Evolutionary conservation across 768 basidiomycete species (phyloP), one percentile per base, ranked within the genome.

Genomic region (Calocera viscosa): DNA sequence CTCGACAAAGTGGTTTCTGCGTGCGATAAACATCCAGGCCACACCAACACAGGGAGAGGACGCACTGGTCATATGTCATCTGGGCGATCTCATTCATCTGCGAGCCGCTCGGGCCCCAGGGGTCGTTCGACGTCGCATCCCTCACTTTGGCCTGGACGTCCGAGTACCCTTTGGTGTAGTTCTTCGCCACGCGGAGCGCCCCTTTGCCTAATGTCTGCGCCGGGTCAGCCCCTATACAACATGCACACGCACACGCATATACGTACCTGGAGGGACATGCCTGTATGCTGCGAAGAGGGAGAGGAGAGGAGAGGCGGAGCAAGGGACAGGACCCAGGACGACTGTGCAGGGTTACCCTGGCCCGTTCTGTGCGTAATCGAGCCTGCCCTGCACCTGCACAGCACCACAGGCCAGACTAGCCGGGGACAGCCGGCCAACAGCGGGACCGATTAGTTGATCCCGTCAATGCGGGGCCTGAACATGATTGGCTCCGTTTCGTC

Each of bases 21-120:
- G 83, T 66, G 19, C 63, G 49, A 49, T 16, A 28, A 66, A 1
- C 49, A 39, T 14, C 14, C 1, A 41, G 5, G 33, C 33, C 34
- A 40, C n/a, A 2, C 41, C 49, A 49, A 12, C 24, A 14, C 32
- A 67, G 65, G 60, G 68, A 22, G 19, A 32, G 33, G 34, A 81
- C 89, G 74, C 72, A 94, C 94, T 96, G 95, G 78, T 96, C 96
- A 77, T 91, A 97, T 17, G 92, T 94, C 78, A 98, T 75, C 75
- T 96, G 93, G 0, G 95, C 95, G 71, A 99, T 85, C 79, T 97
- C 95, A 80, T 96, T 96, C 96, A 99, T 98, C 81, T 95, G 94
- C 0, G 92, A 91, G 3, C 95, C 94, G 8, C 90, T 90, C 2
- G 95, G 95, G 0, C 95, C 95, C 93, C 94, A 96, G 11, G 95